Conservation (phyloP, 108 stramenopile species). For the Nitzschia palea region DNA sequence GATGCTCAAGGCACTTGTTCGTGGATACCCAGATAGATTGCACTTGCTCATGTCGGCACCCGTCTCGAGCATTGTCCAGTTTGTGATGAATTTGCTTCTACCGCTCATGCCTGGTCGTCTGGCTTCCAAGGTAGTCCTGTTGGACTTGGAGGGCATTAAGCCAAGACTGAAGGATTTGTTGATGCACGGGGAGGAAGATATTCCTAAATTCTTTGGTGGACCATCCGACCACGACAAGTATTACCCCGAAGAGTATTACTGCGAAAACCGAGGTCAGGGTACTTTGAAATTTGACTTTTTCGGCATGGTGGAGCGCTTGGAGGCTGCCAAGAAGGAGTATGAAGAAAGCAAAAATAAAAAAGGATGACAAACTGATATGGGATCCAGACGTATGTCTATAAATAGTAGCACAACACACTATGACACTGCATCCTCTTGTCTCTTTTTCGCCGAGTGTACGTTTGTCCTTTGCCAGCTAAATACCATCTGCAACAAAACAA, state of each 20-base stretch:
- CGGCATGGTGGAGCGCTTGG: constrained; percentile 82
- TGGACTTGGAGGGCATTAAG: constrained; percentile 51
- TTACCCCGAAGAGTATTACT: constrained; percentile 74
- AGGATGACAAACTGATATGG: too few relatives aligned
- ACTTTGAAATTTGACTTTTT: constrained; percentile 86
- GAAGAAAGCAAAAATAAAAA: constrained; percentile 30
- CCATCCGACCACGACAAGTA: constrained; percentile 73
- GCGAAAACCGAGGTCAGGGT: constrained; percentile 76
- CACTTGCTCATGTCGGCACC: constrained; percentile 78
- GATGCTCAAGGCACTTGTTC: constrained; percentile 80
- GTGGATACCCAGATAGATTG: constrained; percentile 86
- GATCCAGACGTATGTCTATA: too few relatives aligned
- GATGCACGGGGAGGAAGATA: constrained; percentile 80
- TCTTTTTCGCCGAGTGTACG: too few relatives aligned
- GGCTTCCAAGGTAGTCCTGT: constrained; percentile 71
- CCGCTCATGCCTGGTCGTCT: constrained; percentile 87
- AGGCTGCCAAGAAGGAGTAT: constrained; percentile 50
- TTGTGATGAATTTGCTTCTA: constrained; percentile 85
- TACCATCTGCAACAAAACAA: too few relatives aligned
- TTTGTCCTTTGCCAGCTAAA: too few relatives aligned
- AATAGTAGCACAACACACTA: too few relatives aligned
- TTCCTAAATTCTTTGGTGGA: constrained; percentile 86
- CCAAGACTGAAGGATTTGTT: constrained; percentile 62
- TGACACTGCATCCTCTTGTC: too few relatives aligned
- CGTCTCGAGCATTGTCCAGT: constrained; percentile 77